These are phyloP conservation scores for Exophiala sideris DNA, from an alignment of 2,329 filamentous ascomycete genomes.

Conservation along the genomic window DNA sequence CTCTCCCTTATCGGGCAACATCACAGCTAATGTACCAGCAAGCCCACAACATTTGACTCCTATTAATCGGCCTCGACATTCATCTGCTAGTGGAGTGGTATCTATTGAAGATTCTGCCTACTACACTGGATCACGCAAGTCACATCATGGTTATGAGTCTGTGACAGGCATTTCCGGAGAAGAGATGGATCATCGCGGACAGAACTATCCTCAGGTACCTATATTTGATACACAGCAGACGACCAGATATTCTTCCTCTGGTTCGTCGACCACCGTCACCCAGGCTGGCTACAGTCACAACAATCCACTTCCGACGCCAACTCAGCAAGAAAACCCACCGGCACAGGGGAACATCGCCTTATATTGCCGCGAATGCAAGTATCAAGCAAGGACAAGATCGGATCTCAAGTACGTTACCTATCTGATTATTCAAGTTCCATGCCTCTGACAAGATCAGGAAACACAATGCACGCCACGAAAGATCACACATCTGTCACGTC, in stretches of 20 bases:
- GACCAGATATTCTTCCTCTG: neutral
- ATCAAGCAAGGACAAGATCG: conserved; percentile 36
- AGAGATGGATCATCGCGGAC: conserved; percentile 3
- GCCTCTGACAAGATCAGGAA: conserved; percentile 55
- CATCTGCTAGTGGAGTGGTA: conserved; percentile 14
- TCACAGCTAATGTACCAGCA: neutral
- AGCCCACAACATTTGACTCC: conserved; percentile 3
- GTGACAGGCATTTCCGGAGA: conserved; percentile 3
- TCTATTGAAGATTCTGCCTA: conserved; percentile 22
- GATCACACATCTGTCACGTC: conserved; percentile 61
- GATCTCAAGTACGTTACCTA: conserved; percentile 37
- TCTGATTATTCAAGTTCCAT: neutral
- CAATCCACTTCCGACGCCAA: neutral
- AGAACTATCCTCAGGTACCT: neutral
- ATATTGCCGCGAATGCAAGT: conserved; percentile 14
- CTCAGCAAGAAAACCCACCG: neutral
- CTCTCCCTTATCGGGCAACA: neutral
- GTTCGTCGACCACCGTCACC: neutral
- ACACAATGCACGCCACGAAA: conserved; percentile 67
- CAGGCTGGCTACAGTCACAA: neutral
- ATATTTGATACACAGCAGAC: neutral
- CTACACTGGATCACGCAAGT: conserved; percentile 9
- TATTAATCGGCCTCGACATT: conserved; percentile 1
- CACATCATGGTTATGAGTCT: conserved; percentile 14
- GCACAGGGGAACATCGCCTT: neutral